These are phyloP conservation scores for Davidsoniella virescens DNA, from an alignment of 2,329 filamentous ascomycete species.

Conservation along the genomic window DNA sequence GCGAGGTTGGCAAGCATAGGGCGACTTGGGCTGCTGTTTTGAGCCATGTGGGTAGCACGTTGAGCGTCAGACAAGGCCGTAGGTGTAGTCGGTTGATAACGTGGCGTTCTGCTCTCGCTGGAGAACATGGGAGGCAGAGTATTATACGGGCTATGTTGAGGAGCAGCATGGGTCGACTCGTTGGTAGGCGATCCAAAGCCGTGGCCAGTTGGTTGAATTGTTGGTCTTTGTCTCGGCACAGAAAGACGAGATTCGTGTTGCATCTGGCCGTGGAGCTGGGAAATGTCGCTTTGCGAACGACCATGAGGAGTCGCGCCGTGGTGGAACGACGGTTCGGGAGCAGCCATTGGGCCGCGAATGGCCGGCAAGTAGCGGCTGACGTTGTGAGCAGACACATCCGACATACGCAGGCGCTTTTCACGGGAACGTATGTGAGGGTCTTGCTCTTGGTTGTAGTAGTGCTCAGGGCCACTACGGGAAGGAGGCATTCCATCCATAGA, in stretches of 20 bases:
- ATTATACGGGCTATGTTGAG: background rate
- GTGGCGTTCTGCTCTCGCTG: background rate
- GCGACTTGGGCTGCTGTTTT: slow-evolving; percentile 6
- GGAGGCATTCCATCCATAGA: slow-evolving; percentile 10
- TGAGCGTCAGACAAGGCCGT: background rate
- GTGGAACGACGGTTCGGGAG: slow-evolving; percentile 3
- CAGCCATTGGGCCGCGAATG: slow-evolving; percentile 2
- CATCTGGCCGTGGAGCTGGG: slow-evolving; percentile 9
- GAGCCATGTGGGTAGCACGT: slow-evolving; percentile 1
- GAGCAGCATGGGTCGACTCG: slow-evolving; percentile 1
- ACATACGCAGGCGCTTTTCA: slow-evolving; percentile 9
- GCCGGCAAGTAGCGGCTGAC: slow-evolving; percentile 7
- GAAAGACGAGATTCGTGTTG: slow-evolving; percentile 7
- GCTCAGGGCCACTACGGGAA: slow-evolving; percentile 5
- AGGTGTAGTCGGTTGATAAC: slow-evolving; percentile 5
- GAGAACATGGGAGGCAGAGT: slow-evolving; percentile 6
- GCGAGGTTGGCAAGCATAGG: slow-evolving; percentile 1
- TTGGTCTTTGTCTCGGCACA: slow-evolving; percentile 9
- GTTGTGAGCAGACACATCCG: slow-evolving; percentile 10
- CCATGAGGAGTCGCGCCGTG: slow-evolving; percentile 6
- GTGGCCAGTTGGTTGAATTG: background rate
- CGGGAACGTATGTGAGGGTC: slow-evolving; percentile 5
- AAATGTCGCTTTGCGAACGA: slow-evolving; percentile 12
- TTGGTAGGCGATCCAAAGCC: slow-evolving; percentile 1
- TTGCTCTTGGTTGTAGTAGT: slow-evolving; percentile 7